phyloP scores from a whole-genome alignment of 2,329 filamentous ascomycete species.

The Penicillium brevicompactum region DNA sequence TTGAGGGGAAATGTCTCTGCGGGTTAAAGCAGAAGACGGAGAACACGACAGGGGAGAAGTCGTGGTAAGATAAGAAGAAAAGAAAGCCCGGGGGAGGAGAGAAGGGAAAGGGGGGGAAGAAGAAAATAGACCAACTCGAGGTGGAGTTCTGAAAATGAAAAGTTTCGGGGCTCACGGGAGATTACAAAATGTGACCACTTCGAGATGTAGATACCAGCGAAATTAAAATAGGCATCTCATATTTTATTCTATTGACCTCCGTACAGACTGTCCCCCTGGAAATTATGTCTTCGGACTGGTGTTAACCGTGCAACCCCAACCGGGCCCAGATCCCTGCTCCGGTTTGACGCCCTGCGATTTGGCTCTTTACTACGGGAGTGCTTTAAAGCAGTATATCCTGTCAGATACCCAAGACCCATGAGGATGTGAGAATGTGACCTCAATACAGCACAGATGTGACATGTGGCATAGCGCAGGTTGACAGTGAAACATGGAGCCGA shows the following conservation, averaged over 20 bases:
- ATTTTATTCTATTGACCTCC: neutral
- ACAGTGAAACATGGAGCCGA: constrained; percentile 1
- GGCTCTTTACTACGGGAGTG: too few relatives aligned
- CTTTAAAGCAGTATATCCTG: neutral
- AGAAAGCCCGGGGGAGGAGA: constrained; percentile 20
- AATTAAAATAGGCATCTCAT: neutral
- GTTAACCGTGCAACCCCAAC: constrained; percentile 14
- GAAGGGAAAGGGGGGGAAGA: constrained; percentile 16
- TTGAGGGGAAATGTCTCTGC: constrained; percentile 27
- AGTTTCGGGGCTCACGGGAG: constrained; percentile 23
- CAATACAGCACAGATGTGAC: neutral
- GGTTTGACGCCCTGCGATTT: neutral
- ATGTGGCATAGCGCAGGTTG: neutral
- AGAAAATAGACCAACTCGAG: constrained; percentile 24
- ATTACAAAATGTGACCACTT: constrained; percentile 11
- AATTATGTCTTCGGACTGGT: constrained; percentile 13
- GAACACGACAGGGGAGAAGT: constrained; percentile 31
- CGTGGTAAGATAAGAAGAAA: constrained; percentile 32
- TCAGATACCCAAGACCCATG: too few relatives aligned
- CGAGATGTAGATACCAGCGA: neutral
- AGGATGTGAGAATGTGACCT: too few relatives aligned
- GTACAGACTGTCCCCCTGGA: constrained; percentile 8
- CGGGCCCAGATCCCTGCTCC: constrained; percentile 11
- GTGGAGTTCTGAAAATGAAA: constrained; percentile 30
- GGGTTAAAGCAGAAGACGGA: constrained; percentile 31